Evolutionary conservation across 441 rosid species (phyloP), one percentile per base, ranked within the genome.

Genomic region (Geranium incanum): DNA sequence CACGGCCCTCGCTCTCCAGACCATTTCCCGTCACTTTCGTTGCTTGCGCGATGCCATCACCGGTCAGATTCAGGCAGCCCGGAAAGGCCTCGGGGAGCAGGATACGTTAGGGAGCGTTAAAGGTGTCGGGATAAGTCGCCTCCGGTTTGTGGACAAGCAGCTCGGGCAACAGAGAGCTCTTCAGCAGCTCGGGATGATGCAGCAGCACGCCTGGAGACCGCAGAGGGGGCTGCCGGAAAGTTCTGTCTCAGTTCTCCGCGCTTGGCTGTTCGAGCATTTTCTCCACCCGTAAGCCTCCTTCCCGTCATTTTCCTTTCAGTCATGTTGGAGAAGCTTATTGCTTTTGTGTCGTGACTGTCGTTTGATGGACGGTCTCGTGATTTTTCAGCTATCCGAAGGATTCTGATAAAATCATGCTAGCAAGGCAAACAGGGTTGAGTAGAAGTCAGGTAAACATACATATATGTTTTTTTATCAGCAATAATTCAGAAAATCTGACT

Each of bases 181-280:
- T 64, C 97, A 87, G 81, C 96, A 91, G 68, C 83, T 88, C 23
- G 98, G 95, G 36, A 89, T 88, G 78, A 88, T 87, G 83, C 85
- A 86, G 79, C 89, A 90, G 92, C 89, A 33, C 45, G 83, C 93
- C 73, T 94, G 99, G 99, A 87, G 97, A 80, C 99, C 99, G 69
- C 99, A 91, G 79, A 79, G 99, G 80, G 96, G 97, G 45, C 88
- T 94, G 67, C 98, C 97, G 36, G 99, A 94, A 78, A 88, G 79
- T 81, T 87, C 99, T 52, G 97, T 91, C 70, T 86, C 95, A 23
- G 71, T 91, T 64, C 94, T 94, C 50, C 95, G 97, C 19, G 95
- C 97, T 62, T 91, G 98, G 98, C 87, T 94, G 68, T 94, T 94
- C 67, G 97, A 94, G 78, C 98, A 94, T 84, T 94, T 94, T 76